Base-by-base conservation (phyloP, 2,329 filamentous ascomycete species). In the Aspergillus niger region DNA sequence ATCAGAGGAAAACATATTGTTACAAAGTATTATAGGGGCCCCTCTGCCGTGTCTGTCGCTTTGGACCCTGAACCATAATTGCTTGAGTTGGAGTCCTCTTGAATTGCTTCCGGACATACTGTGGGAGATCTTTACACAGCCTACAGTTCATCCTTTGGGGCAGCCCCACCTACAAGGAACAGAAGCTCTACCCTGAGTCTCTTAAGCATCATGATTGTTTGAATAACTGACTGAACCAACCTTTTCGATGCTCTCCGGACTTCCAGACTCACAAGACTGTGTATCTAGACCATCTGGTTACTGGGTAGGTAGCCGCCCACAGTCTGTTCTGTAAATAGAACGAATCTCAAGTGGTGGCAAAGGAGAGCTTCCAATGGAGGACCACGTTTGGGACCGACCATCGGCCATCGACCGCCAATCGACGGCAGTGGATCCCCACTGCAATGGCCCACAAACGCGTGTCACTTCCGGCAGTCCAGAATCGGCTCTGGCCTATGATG, bases 401-500 rank as follows among this genome's bases (percentile, higher is more conserved):
- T 43, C 38, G 26, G 39, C 24, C n/a, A 11, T 43, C 38, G 26
- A 30, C 26, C 47, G 47, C 47, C 47, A 50, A 50, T 32, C 24
- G 47, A 28, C 32, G 48, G 38, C 17, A 24, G 38, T 58, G 55
- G 57, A 55, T 58, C 62, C 55, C 60, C 43, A 56, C 32, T 38
- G 22, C 13, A 10, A n/a, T 43, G 60, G 54, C 63, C 72, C 72
- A 73, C 72, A 58, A 73, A 74, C 71, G 72, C 72, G 73, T 73
- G 73, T 74, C 72, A 72, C 67, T 55, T 51, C 20, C 30, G 47
- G 28, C 55, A 50, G 22, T 60, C 36, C 41, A 58, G n/a, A 59
- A 47, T 28, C 51, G 30, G 24, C 26, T 44, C 38, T 24, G 41
- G 28, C 55, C 44, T 51, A 53, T 57, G 30, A 55, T 17, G 59